Percentiles rank a stretch among this genome's conserved stretches.
phyloP scores from a whole-genome alignment of 176 grass and related monocot species.

The Eragrostis curvula region DNA sequence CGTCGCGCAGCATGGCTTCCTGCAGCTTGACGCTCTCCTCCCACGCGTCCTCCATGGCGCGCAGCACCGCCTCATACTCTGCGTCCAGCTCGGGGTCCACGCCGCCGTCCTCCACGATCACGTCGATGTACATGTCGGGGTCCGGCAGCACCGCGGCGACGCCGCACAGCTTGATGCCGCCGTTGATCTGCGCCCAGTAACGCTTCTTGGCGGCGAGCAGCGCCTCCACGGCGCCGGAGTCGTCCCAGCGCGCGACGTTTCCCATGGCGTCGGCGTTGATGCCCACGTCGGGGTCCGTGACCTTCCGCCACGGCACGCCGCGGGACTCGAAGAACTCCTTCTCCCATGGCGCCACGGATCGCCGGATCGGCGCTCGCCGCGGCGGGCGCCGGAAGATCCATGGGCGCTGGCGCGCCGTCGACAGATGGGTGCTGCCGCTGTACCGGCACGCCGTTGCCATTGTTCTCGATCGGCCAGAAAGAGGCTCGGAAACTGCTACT shows the following conservation, averaged over 20 bases:
- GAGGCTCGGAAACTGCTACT: too few species aligned
- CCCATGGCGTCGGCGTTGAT: background rate
- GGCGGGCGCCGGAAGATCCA: background rate
- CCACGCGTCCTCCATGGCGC: conserved; percentile 5
- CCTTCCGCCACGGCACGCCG: conserved; percentile 40
- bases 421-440: background rate
- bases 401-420: background rate
- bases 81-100: conserved; percentile 21
- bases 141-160: conserved; percentile 16
- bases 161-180: background rate
- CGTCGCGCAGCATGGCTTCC: background rate
- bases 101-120: background rate
- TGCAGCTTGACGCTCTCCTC: background rate
- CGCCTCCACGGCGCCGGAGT: conserved; percentile 48
- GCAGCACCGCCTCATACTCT: conserved; percentile 19
- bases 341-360: conserved; percentile 45
- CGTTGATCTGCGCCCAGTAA: conserved; percentile 48
- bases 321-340: conserved; percentile 40
- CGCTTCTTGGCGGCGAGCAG: conserved; percentile 50
- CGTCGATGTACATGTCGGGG: conserved; percentile 28
- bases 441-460: background rate
- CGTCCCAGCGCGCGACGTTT: conserved; percentile 40
- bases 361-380: background rate
- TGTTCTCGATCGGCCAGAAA: background rate
- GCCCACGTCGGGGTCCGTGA: conserved; percentile 9